Percentiles rank a stretch among this genome's conserved stretches.
Evolutionary conservation across 345 rosid genomes (phyloP).

Genomic region (Hibiscus mutabilis): DNA sequence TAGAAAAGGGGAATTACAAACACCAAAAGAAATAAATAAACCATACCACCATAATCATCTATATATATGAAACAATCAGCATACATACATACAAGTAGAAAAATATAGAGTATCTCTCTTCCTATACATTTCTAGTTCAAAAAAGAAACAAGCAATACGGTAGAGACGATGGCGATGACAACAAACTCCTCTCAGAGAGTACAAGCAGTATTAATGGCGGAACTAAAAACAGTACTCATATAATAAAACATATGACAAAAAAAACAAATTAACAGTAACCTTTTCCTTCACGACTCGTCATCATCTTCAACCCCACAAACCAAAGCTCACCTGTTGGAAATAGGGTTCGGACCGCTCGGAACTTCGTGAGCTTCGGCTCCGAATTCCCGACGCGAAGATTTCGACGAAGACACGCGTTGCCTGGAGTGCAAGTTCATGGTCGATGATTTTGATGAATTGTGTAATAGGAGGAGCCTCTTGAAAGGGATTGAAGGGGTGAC

Average conservation of each 20-base stretch:
- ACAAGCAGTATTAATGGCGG: conserved; percentile 5
- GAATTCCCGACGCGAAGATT: conserved; percentile 28
- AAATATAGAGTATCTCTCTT: conserved; percentile 14
- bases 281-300: neutral
- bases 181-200: conserved; percentile 1
- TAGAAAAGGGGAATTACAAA: no score
- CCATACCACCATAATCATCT: conserved; percentile 11
- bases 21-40: neutral
- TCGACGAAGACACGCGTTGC: conserved; percentile 16
- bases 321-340: conserved; percentile 54
- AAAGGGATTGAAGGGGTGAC: conserved; percentile 15
- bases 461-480: conserved; percentile 43
- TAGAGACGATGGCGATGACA: neutral
- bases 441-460: conserved; percentile 26
- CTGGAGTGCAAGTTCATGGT: conserved; percentile 28
- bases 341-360: conserved; percentile 93
- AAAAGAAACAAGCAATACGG: neutral
- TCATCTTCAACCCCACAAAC: conserved; percentile 5
- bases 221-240: conserved; percentile 1
- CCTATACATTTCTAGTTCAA: conserved; percentile 15
- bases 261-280: neutral
- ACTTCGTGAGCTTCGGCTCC: conserved; percentile 70
- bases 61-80: conserved; percentile 7
- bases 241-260: neutral
- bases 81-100: conserved; percentile 9